Conservation (phyloP, 1,284 basidiomycete species). For the Cutaneotrichosporon arboriforme region DNA sequence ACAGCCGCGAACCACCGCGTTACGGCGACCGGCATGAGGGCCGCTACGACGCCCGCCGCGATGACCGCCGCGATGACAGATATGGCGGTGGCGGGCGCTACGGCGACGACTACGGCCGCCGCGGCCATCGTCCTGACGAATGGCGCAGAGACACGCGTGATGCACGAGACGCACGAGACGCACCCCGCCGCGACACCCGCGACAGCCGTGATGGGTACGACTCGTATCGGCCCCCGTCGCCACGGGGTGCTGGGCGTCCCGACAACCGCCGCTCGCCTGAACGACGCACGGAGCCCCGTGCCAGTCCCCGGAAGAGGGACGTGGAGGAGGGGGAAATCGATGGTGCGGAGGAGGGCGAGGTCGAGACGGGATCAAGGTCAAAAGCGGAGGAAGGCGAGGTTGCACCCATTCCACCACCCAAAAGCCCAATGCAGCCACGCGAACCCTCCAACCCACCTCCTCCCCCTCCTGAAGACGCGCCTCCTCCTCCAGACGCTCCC, state of each 20-base stretch:
- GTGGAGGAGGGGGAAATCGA: slow-evolving; percentile 7
- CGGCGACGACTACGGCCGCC: background rate
- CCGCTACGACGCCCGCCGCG: background rate
- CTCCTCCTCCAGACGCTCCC: slow-evolving; percentile 16
- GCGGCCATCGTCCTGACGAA: background rate
- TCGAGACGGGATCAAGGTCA: background rate
- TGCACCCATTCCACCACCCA: slow-evolving; percentile 1
- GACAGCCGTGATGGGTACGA: too few species aligned
- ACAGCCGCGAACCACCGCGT: background rate
- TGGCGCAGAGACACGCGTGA: background rate
- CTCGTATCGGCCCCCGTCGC: too few species aligned
- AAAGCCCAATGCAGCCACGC: background rate
- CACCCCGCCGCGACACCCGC: background rate
- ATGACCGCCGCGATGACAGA: background rate
- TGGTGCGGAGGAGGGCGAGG: background rate
- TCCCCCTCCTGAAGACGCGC: slow-evolving; percentile 8
- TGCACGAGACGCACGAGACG: background rate
- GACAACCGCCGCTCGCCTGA: background rate
- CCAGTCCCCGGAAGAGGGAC: background rate
- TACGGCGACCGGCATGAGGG: background rate
- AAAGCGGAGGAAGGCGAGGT: background rate
- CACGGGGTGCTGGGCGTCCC: background rate
- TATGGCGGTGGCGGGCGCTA: background rate
- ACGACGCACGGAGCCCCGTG: background rate
- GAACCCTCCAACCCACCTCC: slow-evolving; percentile 10